Conservation (phyloP, 1,139 yeast genomes). For the Kodamaea derodonti region DNA sequence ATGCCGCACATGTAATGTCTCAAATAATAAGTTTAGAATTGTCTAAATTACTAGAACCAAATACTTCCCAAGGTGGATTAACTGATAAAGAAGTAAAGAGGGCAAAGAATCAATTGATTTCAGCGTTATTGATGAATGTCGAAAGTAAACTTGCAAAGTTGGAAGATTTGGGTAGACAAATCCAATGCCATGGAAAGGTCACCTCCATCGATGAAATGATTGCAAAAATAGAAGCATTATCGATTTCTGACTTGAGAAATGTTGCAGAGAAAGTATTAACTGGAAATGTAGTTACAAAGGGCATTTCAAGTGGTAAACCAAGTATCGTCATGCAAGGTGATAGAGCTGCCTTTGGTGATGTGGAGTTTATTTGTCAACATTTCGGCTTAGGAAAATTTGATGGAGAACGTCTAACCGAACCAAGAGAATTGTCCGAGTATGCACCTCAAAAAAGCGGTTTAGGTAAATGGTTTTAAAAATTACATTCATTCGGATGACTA, state of each 20-base stretch:
- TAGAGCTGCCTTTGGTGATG: slow-evolving; percentile 81
- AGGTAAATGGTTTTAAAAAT: slow-evolving; percentile 1
- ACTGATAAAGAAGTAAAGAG: slow-evolving; percentile 72
- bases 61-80: slow-evolving; percentile 57
- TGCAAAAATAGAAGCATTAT: slow-evolving; percentile 61
- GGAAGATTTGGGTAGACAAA: slow-evolving; percentile 94
- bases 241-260: slow-evolving; percentile 61
- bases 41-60: slow-evolving; percentile 52
- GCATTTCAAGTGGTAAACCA: slow-evolving; percentile 59
- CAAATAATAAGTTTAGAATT: slow-evolving; percentile 80
- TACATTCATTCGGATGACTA: no score
- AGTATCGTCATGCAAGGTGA: slow-evolving; percentile 89
- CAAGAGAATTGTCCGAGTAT: slow-evolving; percentile 19
- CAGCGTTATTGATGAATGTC: slow-evolving; percentile 88
- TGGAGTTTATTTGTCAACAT: slow-evolving; percentile 57
- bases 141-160: slow-evolving; percentile 88
- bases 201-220: slow-evolving; percentile 87
- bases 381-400: slow-evolving; percentile 66
- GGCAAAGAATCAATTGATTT: slow-evolving; percentile 87
- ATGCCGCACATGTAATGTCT: slow-evolving; percentile 79
- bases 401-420: slow-evolving; percentile 23
- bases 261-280: slow-evolving; percentile 79
- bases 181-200: slow-evolving; percentile 76
- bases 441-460: background rate
- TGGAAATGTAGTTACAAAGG: slow-evolving; percentile 52